phyloP scores from a whole-genome alignment of 768 basidiomycete species.

The Russula compacta region DNA sequence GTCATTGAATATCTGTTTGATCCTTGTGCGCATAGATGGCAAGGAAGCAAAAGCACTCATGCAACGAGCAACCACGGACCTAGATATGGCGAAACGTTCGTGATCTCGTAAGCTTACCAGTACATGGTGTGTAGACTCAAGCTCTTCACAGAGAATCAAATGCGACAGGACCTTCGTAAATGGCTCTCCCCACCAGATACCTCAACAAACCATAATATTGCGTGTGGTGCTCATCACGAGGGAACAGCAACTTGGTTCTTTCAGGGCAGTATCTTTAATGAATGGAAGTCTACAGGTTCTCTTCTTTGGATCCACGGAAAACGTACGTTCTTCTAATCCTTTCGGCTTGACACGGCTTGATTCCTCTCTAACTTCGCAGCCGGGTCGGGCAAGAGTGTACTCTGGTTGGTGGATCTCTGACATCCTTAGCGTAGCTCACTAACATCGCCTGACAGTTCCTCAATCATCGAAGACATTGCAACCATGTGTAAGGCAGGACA shows the following conservation, averaged over 20 bases:
- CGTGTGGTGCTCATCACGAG: background rate
- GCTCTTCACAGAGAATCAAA: background rate
- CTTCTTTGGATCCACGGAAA: slow-evolving; percentile 1
- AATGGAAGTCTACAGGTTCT: background rate
- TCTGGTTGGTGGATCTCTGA: background rate
- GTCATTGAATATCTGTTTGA: background rate
- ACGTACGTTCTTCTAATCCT: background rate
- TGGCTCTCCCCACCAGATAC: background rate
- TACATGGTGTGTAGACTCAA: background rate
- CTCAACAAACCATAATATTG: background rate
- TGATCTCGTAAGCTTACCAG: background rate
- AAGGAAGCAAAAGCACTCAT: background rate
- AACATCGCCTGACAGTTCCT: background rate
- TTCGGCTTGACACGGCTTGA: background rate
- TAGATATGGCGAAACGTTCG: background rate
- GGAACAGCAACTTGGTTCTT: background rate
- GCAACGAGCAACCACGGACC: background rate
- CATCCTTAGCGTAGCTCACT: background rate
- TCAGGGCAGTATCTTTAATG: background rate
- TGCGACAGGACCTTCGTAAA: background rate
- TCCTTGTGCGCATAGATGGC: background rate
- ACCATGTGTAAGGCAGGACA: background rate
- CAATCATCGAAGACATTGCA: background rate
- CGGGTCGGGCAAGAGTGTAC: slow-evolving; percentile 2
- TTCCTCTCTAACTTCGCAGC: background rate